Evolutionary conservation across 2,329 filamentous ascomycete genomes (phyloP).

Genomic region (Bretziella fagacearum): DNA sequence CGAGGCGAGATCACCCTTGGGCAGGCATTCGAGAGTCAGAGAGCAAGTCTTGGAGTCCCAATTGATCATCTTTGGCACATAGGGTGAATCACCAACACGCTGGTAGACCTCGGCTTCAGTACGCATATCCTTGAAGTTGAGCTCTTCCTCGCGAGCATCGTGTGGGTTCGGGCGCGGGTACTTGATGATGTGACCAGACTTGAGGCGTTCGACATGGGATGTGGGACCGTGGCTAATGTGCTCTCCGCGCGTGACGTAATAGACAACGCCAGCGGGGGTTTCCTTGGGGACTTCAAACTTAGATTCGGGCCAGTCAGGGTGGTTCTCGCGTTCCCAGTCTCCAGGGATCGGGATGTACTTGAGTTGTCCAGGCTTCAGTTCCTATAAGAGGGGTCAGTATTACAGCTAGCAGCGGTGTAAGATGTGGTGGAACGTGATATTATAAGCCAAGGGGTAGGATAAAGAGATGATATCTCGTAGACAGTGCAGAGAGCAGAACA

Average conservation of each 20-base stretch:
- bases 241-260: conserved; percentile 17
- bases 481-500: background rate
- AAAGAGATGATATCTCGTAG: background rate
- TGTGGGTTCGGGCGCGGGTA: conserved; percentile 17
- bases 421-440: background rate
- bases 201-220: conserved; percentile 17
- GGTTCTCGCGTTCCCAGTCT: conserved; percentile 16
- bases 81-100: conserved; percentile 16
- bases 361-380: conserved; percentile 13
- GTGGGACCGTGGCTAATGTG: conserved; percentile 15
- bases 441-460: background rate
- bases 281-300: conserved; percentile 16
- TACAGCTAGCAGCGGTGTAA: no score
- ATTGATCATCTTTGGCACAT: conserved; percentile 16
- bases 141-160: conserved; percentile 16
- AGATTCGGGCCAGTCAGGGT: conserved; percentile 17
- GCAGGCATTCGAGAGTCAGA: conserved; percentile 19
- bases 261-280: conserved; percentile 16
- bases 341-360: conserved; percentile 16
- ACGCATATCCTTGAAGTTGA: conserved; percentile 14
- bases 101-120: conserved; percentile 19
- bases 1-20: conserved; percentile 18
- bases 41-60: conserved; percentile 17
- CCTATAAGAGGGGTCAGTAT: conserved; percentile 4
- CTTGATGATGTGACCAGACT: conserved; percentile 18